phyloP scores from a whole-genome alignment of 2,329 filamentous ascomycete genomes.

The Fusarium sp. region DNA sequence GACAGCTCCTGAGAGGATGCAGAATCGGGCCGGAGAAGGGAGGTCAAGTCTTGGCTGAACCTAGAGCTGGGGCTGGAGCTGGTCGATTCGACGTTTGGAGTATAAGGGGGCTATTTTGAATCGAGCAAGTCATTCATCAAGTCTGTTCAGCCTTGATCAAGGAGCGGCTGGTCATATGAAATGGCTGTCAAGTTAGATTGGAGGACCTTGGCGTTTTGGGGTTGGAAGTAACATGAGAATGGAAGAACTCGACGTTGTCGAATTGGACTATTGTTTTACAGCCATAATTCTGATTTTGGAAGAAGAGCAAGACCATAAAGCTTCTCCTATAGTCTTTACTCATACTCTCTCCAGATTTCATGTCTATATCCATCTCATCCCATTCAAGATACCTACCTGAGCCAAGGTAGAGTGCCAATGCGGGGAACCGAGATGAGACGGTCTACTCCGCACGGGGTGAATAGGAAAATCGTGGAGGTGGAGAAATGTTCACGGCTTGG shows the following conservation, averaged over 20 bases:
- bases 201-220: not conserved
- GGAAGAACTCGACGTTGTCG: not conserved
- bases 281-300: not conserved
- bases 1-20: conserved; percentile 6
- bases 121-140: not conserved
- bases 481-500: conserved; percentile 6
- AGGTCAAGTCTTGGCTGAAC: conserved; percentile 8
- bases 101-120: conserved; percentile 1
- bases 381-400: not conserved
- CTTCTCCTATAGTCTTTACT: not conserved
- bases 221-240: not conserved
- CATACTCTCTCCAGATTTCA: conserved; percentile 24
- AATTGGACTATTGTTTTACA: no score
- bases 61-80: not conserved
- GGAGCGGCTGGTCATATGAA: not conserved
- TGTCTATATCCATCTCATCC: not conserved
- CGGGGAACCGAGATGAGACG: conserved; percentile 34
- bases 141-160: conserved; percentile 5
- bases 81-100: conserved; percentile 1
- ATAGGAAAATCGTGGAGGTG: conserved; percentile 32
- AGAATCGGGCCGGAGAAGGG: conserved; percentile 8
- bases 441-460: conserved; percentile 40
- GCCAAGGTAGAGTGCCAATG: conserved; percentile 14
- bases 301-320: not conserved
- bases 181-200: conserved; percentile 5